Base-by-base conservation (phyloP, 768 basidiomycete genomes). In the Russula compacta region DNA sequence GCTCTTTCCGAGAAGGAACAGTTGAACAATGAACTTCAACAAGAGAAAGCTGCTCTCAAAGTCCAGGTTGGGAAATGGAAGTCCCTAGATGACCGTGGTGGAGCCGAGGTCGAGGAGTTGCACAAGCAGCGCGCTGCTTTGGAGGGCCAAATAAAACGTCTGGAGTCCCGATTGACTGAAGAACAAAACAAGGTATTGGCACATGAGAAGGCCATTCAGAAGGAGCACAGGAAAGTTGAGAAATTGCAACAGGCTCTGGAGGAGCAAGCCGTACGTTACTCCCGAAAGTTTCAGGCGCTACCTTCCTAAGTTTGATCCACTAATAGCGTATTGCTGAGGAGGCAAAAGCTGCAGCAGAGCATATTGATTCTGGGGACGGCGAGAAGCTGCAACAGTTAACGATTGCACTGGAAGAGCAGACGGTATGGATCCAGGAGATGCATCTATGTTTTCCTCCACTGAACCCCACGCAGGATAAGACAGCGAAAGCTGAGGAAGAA, bases 51-150 rank as follows among this genome's bases (percentile, higher is more conserved):
- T 5, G 79, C 85, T 44, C 73, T 89, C 40, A 78, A 80, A 53
- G 78, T 79, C 15, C 88, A 91, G 66, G 73, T 90, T 9, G 80
- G 81, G 44, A 82, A 84, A 67, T 89, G 86, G 86, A 78, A 86
- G 67, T 78, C 71, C 32, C 71, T 88, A 17, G 89, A 89, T 67
- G 83, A 74, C 32, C 83, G 81, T 51, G 86, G 83, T 50, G 83
- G 79, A 11, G 79, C 75, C 17, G 83, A 86, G 36, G 74, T 79
- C 9, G 86, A 85, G 55, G 70, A 73, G 6, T 72, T 79, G 54
- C 77, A 83, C 44, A 84, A 82, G 68, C 74, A 76, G 58, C 79
- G 80, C 10, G 73, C 78, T 10, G 79, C 83, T 36, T 74, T 89
- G 11, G 84, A 89, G 59, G 71, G 79, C 3, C 73, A 81, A 58